These are phyloP conservation scores for Dorcoceras hygrometricum DNA, from an alignment of 257 asterid genomes.

Conservation along the genomic window DNA sequence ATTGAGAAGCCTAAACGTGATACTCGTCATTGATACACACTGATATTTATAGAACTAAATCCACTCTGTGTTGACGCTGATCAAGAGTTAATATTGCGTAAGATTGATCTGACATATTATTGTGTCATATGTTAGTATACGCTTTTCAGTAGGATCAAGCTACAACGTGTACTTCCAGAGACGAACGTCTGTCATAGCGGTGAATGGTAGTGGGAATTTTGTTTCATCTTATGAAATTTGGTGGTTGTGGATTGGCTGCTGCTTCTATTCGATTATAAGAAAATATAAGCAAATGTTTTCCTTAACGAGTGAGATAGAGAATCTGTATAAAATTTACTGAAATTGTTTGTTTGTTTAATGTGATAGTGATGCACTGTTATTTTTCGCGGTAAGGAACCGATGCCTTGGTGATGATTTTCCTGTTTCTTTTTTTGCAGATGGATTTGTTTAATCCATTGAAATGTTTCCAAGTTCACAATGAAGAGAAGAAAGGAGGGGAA, in stretches of 20 bases:
- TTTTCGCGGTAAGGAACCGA: not conserved
- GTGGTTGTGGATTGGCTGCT: not conserved
- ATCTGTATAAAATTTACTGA: not conserved
- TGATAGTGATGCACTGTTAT: not conserved
- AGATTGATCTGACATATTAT: not conserved
- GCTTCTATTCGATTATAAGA: not conserved
- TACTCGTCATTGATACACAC: not conserved
- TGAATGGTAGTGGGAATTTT: not conserved
- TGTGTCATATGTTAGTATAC: not conserved
- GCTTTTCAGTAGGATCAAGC: not conserved
- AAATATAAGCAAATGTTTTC: too few species aligned
- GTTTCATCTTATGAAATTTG: not conserved
- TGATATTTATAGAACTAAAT: not conserved
- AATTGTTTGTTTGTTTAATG: not conserved
- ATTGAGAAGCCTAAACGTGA: not conserved
- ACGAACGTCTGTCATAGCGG: not conserved
- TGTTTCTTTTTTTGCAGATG: constrained; percentile 14
- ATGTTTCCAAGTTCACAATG: constrained; percentile 55
- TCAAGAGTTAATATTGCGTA: not conserved
- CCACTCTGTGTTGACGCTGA: not conserved
- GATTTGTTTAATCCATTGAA: constrained; percentile 39
- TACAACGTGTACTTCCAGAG: not conserved
- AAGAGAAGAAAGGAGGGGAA: constrained; percentile 43
- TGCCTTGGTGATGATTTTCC: not conserved
- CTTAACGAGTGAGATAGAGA: not conserved